Conservation (phyloP, 2,329 filamentous ascomycete species). For the Akanthomyces lecanii region DNA sequence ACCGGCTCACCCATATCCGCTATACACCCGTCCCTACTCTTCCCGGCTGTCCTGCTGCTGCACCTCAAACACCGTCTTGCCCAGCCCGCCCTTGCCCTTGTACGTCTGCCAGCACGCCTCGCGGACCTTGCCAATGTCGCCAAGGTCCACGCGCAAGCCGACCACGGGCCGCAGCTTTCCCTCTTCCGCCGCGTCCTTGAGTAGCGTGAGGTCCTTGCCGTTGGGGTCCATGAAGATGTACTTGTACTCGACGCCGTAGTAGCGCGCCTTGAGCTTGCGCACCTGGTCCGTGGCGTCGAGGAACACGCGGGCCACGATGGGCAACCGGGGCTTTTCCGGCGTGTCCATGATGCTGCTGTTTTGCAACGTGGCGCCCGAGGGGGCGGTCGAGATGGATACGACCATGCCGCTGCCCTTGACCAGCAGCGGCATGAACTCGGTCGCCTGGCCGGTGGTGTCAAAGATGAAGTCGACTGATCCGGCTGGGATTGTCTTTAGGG, state of each 20-base stretch:
- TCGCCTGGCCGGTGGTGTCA: constrained; percentile 35
- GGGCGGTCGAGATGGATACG: constrained; percentile 33
- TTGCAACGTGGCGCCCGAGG: constrained; percentile 34
- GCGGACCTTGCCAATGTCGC: constrained; percentile 33
- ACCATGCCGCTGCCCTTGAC: constrained; percentile 31
- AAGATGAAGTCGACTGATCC: constrained; percentile 40
- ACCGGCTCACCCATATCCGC: not conserved
- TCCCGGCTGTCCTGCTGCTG: not conserved
- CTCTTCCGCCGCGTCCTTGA: constrained; percentile 19
- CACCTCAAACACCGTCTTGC: constrained; percentile 33
- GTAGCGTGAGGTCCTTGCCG: constrained; percentile 25
- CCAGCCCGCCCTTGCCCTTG: constrained; percentile 36
- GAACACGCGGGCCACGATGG: constrained; percentile 21
- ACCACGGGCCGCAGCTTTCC: constrained; percentile 22
- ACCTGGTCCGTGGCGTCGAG: constrained; percentile 31
- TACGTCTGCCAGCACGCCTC: constrained; percentile 34
- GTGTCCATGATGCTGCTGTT: constrained; percentile 26
- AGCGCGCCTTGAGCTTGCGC: constrained; percentile 28
- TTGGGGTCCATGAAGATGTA: constrained; percentile 33
- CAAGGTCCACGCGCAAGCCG: constrained; percentile 24
- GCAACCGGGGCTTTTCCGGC: constrained; percentile 25
- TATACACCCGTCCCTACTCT: not conserved
- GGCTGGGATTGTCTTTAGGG: constrained; percentile 26
- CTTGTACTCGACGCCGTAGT: constrained; percentile 34
- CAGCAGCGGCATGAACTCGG: constrained; percentile 34